Conservation (phyloP, 306 rosid genomes). For the Pyrus communis region DNA sequence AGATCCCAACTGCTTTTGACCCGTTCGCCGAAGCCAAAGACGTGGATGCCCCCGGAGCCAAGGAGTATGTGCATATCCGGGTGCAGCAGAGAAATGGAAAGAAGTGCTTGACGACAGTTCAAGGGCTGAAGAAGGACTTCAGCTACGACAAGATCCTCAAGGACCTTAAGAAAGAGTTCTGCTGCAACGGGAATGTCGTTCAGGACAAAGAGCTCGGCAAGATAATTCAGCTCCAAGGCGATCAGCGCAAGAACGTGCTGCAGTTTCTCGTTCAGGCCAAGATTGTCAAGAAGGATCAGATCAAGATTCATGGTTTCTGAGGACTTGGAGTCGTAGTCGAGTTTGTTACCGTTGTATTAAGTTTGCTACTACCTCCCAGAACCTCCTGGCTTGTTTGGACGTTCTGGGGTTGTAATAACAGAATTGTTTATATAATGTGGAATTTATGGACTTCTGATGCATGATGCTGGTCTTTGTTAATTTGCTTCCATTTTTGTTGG, state of each 20-base stretch:
- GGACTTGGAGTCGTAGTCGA: background rate
- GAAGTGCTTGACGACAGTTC: background rate
- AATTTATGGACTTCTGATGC: background rate
- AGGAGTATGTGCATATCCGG: background rate
- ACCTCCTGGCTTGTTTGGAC: background rate
- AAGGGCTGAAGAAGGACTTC: background rate
- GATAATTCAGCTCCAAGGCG: background rate
- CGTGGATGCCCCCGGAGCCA: background rate
- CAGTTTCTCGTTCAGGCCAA: background rate
- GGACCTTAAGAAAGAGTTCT: background rate
- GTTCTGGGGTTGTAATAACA: background rate
- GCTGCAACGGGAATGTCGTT: background rate
- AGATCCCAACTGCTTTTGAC: constrained; percentile 18
- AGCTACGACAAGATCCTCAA: background rate
- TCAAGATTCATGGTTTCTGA: background rate
- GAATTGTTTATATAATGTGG: background rate
- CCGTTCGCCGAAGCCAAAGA: background rate
- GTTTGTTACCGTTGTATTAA: background rate
- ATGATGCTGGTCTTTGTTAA: too few species aligned
- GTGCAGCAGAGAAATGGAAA: background rate
- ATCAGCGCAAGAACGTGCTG: background rate
- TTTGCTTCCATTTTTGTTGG: background rate
- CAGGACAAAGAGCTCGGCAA: background rate
- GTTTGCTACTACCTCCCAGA: background rate
- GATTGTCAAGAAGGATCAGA: background rate